These are phyloP conservation scores for Mycena latifolia DNA, from an alignment of 768 basidiomycete species.

Conservation along the genomic window DNA sequence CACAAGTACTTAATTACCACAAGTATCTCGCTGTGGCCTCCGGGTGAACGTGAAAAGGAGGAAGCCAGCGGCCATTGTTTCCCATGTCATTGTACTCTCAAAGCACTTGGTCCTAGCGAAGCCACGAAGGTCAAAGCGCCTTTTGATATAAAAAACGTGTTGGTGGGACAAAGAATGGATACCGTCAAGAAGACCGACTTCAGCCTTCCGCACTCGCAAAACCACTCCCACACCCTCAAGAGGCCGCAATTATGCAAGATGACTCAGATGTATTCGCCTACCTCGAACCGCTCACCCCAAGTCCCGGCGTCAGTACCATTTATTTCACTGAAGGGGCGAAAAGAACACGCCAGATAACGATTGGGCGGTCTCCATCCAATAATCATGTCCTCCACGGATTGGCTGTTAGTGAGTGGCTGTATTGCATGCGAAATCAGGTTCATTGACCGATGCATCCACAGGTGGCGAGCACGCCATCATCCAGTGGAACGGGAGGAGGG, in stretches of 20 bases:
- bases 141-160: conserved; percentile 22
- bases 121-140: conserved; percentile 25
- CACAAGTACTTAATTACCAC: too few relatives aligned
- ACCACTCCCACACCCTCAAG: conserved; percentile 5
- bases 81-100: neutral
- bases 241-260: conserved; percentile 1
- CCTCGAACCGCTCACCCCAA: conserved; percentile 20
- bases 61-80: neutral
- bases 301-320: neutral
- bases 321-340: neutral
- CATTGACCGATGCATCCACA: neutral
- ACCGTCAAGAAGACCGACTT: conserved; percentile 1
- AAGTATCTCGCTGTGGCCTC: neutral
- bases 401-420: conserved; percentile 23
- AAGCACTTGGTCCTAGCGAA: neutral
- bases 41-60: conserved; percentile 15
- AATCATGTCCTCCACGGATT: neutral
- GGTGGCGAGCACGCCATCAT: conserved; percentile 28
- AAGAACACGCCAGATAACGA: neutral
- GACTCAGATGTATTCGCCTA: conserved; percentile 14
- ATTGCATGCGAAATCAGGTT: neutral
- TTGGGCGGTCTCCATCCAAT: conserved; percentile 3
- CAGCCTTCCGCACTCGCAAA: neutral
- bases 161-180: conserved; percentile 1
- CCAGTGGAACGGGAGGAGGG: conserved; percentile 39